Evolutionary conservation across 805 yeast species (phyloP), one percentile per base, ranked within the genome.

Genomic region (Scheffersomyces coipomensis): DNA sequence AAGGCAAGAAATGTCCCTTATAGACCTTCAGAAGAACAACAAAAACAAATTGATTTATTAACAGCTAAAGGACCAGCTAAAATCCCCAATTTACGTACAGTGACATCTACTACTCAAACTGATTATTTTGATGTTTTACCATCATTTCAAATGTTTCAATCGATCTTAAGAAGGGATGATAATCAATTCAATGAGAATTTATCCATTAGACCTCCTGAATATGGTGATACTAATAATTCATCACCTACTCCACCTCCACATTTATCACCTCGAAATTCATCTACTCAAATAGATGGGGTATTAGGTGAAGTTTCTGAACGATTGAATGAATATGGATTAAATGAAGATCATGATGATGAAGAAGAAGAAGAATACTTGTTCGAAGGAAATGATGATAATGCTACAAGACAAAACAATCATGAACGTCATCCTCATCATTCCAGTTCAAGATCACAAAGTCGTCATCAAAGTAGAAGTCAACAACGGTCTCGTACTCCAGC

Each of bases 101-200:
- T 52, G 2, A 45, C 58, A 6, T 54, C 67, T 4, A 48, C 53
- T 23, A 50, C 67, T 1, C 65, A 61, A 34, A 63, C 70, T 2
- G 65, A 64, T 35, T 63, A 65, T 41, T 70, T 78, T 36, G 87
- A 82, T 48, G 75, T 82, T 2, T 55, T 83, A 25, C 89, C 88
- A 0, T 79, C 87, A 0, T 83, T 81, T 51, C 85, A 81, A 45
- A 78, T 83, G 81, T 81, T 79, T 50, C 80, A 78, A 48, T 72
- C 75, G 49, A 59, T 73, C 51, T 47, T 73, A 61, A 45, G 68
- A 52, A 38, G 79, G 55, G 52, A 73, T 53, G 68, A 64, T 38
- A 47, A 48, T 22, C 72, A 69, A 42, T 66, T 68, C 36, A 55
- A 53, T 36, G 73, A 69, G 40, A 55, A 62, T 37, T 46, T 58